These are phyloP conservation scores for Phialocephala subalpina DNA, from an alignment of 2,329 filamentous ascomycete species.

Conservation along the genomic window DNA sequence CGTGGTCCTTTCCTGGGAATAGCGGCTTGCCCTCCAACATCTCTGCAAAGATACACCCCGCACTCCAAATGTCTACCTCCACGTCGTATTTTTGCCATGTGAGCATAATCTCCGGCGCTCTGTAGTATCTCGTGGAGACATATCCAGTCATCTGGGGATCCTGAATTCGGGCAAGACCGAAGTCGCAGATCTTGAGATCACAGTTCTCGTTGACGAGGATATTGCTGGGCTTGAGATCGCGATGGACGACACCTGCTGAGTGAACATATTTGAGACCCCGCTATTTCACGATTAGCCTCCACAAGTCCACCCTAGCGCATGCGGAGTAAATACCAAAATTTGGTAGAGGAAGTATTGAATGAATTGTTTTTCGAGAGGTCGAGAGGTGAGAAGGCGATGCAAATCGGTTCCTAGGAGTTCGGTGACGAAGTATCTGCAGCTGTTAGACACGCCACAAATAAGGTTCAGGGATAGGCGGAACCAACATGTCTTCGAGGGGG, in stretches of 20 bases:
- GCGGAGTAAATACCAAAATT: conserved; percentile 76
- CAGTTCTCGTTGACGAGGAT: conserved; percentile 99
- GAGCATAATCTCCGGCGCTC: conserved; percentile 99
- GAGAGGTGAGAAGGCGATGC: conserved; percentile 91
- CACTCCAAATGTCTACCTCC: conserved; percentile 99
- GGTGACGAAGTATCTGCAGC: conserved; percentile 91
- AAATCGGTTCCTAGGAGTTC: conserved; percentile 97
- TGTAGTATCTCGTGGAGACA: conserved; percentile 98
- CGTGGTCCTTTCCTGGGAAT: conserved; percentile 98
- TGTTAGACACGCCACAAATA: conserved; percentile 28
- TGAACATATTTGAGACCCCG: conserved; percentile 99
- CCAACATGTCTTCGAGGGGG: conserved; percentile 95
- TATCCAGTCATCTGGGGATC: conserved; percentile 99
- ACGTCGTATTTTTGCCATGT: conserved; percentile 99
- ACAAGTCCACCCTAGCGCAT: neutral
- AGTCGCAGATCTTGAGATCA: conserved; percentile 99
- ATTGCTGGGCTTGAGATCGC: conserved; percentile 97
- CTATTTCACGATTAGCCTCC: conserved; percentile 54
- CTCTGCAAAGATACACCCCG: conserved; percentile 98
- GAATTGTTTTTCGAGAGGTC: conserved; percentile 98
- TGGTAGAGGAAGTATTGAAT: conserved; percentile 99
- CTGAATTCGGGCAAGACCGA: conserved; percentile 95
- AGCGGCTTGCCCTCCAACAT: conserved; percentile 99
- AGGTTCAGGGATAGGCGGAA: conserved; percentile 30
- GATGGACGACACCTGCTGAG: conserved; percentile 96